These are phyloP conservation scores for Calendula officinalis DNA, from an alignment of 129 eudicot species.

Conservation along the genomic window DNA sequence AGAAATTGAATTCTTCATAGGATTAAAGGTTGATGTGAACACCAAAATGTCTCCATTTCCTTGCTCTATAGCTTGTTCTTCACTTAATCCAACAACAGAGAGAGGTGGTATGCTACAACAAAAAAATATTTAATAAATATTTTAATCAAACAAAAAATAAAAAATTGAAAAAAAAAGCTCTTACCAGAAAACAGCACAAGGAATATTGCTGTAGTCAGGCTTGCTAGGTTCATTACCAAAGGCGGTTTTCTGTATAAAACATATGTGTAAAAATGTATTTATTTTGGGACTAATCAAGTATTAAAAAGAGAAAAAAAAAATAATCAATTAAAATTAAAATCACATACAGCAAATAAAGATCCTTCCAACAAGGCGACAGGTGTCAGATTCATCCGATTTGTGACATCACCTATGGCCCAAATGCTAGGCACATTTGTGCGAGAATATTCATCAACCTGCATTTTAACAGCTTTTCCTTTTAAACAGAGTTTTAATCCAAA, in stretches of 20 bases:
- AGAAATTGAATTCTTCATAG: constrained; percentile 90
- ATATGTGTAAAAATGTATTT: constrained; percentile 15
- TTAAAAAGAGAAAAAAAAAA: neutral
- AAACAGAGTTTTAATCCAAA: no score
- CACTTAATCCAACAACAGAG: constrained; percentile 93
- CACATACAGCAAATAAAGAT: constrained; percentile 76
- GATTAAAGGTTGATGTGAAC: constrained; percentile 88
- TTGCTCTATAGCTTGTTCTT: constrained; percentile 86
- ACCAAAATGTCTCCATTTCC: constrained; percentile 74
- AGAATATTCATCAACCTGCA: constrained; percentile 75
- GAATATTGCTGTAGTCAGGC: constrained; percentile 69
- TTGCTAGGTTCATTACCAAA: constrained; percentile 76
- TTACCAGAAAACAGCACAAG: constrained; percentile 96
- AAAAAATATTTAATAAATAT: neutral
- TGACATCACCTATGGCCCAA: constrained; percentile 95
- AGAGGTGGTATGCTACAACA: constrained; percentile 87
- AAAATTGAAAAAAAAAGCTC: neutral
- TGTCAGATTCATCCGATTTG: constrained; percentile 92
- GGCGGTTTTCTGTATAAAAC: constrained; percentile 68
- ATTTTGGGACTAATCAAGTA: neutral
- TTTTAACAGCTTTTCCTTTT: no score
- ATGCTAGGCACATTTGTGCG: constrained; percentile 80
- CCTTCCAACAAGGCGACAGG: constrained; percentile 98
- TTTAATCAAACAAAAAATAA: neutral
- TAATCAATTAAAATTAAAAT: constrained; percentile 1